Conservation (phyloP, 208 protist species). For the Leishmania arabica region DNA sequence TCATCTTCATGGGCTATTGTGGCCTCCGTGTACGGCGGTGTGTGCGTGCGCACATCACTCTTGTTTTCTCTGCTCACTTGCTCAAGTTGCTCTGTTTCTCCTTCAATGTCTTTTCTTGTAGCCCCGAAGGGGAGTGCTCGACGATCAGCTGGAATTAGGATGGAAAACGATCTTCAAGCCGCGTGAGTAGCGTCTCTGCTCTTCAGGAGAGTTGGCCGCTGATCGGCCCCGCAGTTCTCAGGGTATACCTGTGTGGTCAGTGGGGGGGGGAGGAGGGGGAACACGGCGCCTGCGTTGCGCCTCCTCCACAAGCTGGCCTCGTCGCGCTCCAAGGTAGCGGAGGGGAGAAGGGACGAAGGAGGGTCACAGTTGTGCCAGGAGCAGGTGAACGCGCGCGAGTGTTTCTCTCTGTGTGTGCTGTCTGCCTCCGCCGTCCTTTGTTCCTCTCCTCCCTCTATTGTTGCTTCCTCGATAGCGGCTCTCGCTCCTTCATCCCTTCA, state of each 20-base stretch:
- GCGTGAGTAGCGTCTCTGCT: not conserved
- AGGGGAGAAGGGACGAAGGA: not conserved
- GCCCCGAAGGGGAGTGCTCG: not conserved
- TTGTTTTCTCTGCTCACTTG: not conserved
- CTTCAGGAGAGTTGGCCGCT: not conserved
- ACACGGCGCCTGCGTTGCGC: not conserved
- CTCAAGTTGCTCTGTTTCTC: not conserved
- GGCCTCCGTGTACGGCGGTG: not conserved
- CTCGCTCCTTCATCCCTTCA: not conserved
- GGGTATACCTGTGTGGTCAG: not conserved
- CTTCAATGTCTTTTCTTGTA: not conserved
- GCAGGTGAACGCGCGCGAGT: not conserved
- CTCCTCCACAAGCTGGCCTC: not conserved
- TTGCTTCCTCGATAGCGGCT: not conserved
- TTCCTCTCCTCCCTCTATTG: not conserved
- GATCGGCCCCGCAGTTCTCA: too few species aligned
- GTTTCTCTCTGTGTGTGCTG: not conserved
- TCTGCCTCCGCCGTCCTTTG: not conserved
- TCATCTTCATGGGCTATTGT: not conserved
- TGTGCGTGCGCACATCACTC: not conserved
- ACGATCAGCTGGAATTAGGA: not conserved
- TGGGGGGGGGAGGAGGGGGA: too few species aligned
- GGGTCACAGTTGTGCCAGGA: not conserved
- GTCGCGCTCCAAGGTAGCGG: not conserved
- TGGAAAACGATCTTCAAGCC: not conserved